These are phyloP conservation scores for Fusarium citri DNA, from an alignment of 2,329 filamentous ascomycete genomes.

Conservation along the genomic window DNA sequence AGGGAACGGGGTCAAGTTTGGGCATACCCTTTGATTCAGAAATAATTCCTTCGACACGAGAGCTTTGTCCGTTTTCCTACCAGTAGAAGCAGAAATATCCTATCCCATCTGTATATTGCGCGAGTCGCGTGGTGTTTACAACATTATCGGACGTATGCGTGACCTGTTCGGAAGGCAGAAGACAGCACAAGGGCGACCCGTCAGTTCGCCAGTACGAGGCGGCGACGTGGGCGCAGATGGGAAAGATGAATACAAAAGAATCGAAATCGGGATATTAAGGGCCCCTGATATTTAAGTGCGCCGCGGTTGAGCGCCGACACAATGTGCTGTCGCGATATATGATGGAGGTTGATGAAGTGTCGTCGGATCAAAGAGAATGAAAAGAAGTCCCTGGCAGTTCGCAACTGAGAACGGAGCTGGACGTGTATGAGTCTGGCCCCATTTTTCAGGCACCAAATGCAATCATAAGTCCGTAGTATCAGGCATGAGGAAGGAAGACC, in stretches of 20 bases:
- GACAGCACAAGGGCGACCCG: conserved; percentile 39
- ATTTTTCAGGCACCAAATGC: conserved; percentile 50
- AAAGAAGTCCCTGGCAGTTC: conserved; percentile 48
- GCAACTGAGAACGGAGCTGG: conserved; percentile 38
- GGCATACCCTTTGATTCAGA: conserved; percentile 51
- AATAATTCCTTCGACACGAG: conserved; percentile 30
- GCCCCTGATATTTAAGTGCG: conserved; percentile 39
- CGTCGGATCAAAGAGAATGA: conserved; percentile 46
- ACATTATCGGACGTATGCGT: conserved; percentile 46
- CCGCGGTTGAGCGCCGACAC: conserved; percentile 37
- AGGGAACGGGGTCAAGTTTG: conserved; percentile 42
- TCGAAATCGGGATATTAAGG: conserved; percentile 30
- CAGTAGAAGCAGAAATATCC: conserved; percentile 30
- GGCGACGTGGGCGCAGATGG: conserved; percentile 25
- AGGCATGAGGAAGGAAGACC: conserved; percentile 1
- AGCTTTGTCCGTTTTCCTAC: conserved; percentile 45
- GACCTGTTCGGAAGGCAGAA: conserved; percentile 40
- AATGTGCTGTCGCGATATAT: conserved; percentile 46
- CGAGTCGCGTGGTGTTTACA: conserved; percentile 51
- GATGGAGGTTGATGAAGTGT: conserved; percentile 49
- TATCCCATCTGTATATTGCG: conserved; percentile 46
- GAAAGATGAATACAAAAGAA: conserved; percentile 30
- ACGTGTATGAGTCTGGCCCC: conserved; percentile 43
- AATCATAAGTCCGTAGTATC: conserved; percentile 15
- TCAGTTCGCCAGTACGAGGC: conserved; percentile 29